A percentile compares a stretch with the other conserved stretches of the same genome.
Conservation (phyloP, 2,329 filamentous ascomycete genomes). For the Fusarium foetens region DNA sequence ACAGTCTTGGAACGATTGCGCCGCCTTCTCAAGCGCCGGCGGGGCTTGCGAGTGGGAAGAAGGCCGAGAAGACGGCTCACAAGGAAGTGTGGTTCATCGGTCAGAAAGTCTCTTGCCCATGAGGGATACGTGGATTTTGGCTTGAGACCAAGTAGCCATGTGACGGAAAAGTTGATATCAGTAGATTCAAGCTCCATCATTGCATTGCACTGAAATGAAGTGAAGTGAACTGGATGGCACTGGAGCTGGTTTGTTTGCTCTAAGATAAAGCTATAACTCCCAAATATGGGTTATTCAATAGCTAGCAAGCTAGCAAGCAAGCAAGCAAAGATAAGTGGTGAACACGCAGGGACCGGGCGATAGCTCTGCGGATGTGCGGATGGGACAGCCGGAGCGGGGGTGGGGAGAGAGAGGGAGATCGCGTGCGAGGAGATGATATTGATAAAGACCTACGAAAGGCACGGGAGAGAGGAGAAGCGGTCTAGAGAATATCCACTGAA, state of each 20-base stretch:
- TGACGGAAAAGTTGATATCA: constrained; percentile 45
- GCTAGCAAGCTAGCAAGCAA: constrained; percentile 23
- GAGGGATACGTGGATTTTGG: constrained; percentile 39
- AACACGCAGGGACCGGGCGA: constrained; percentile 20
- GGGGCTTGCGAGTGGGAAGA: constrained; percentile 38
- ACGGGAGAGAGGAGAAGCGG: background rate
- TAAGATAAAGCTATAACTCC: constrained; percentile 32
- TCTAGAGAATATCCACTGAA: background rate
- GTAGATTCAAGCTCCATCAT: constrained; percentile 44
- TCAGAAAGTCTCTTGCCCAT: constrained; percentile 42
- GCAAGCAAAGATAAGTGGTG: constrained; percentile 18
- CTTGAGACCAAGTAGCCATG: constrained; percentile 45
- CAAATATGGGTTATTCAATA: constrained; percentile 18
- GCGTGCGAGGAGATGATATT: constrained; percentile 8
- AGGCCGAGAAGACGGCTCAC: constrained; percentile 46
- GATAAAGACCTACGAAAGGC: background rate
- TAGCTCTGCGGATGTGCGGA: constrained; percentile 10
- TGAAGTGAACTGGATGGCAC: background rate
- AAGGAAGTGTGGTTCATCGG: constrained; percentile 44
- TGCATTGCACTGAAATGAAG: constrained; percentile 21
- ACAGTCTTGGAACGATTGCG: constrained; percentile 31
- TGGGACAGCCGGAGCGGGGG: constrained; percentile 36
- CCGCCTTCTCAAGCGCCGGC: constrained; percentile 33
- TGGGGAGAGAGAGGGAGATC: constrained; percentile 27
- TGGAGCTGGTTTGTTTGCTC: constrained; percentile 32